Base-by-base conservation (phyloP, 169 alveolate genomes). In the Besnoitia besnoiti region DNA sequence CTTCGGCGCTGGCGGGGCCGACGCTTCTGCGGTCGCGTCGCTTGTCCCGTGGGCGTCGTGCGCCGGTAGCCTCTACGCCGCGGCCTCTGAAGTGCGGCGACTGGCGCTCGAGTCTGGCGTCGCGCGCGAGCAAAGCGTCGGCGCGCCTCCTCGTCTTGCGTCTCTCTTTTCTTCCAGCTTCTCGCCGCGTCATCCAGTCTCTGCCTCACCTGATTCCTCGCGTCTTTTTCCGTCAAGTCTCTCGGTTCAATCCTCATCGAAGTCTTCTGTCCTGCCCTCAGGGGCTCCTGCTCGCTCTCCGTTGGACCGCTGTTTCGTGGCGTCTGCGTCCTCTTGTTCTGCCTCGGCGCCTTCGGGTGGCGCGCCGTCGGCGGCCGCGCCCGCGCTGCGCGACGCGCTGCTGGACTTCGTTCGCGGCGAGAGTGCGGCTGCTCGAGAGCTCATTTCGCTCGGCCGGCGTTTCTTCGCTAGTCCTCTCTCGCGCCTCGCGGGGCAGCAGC, bases 391-490 rank as follows among this genome's bases (percentile, higher is more conserved):
- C 46, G 82, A 1, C 24, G 82, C 21, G 61, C 47, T 77, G 87
- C 10, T 77, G 59, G 87, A 77, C 7, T 77, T 77, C 40, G 87
- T 42, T 40, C 40, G 4, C 39, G 87, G 87, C 44, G 2, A 35
- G 30, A 16, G 59, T 42, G 39, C 33, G 0, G 87, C 16, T 27
- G 55, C 87, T 0, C 55, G 47, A 8, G 87, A 27, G 87, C 10
- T 77, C 40, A 37, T 77, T 10, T n/a, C 59, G 61, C 61, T 27
- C 19, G 87, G 49, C n/a, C 30, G 19, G 50, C 55, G 59, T 4
- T 77, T 77, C 87, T 77, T 40, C 46, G 7, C 50, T 21, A 77
- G 87, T 44, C 59, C 61, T 77, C 44, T 35, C n/a, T 37, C 87
- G 55, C 33, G 82, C 2, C 5, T 21, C 16, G 59, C 55, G 19